Evolutionary conservation across 1,284 basidiomycete genomes (phyloP).

Genomic region (Heliocybe sulcata): DNA sequence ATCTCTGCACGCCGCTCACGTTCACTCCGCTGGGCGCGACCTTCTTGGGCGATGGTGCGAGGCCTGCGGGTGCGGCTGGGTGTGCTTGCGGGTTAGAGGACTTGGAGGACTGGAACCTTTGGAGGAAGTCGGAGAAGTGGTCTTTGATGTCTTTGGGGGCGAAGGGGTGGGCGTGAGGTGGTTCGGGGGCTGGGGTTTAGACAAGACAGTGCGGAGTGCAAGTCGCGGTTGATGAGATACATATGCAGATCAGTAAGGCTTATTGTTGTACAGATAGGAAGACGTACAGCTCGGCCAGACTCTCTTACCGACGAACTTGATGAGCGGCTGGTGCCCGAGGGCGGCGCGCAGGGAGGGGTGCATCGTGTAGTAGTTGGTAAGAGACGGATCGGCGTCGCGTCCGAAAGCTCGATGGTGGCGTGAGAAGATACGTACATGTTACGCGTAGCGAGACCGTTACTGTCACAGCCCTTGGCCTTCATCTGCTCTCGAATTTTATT

Average conservation of each 20-base stretch:
- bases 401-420: too few relatives aligned
- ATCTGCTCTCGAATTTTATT: too few relatives aligned
- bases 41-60: not conserved
- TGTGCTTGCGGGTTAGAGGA: slow-evolving; percentile 3
- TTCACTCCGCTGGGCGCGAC: slow-evolving; percentile 16
- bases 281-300: slow-evolving; percentile 48
- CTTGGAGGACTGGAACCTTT: slow-evolving; percentile 37
- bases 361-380: too few relatives aligned
- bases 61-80: not conserved
- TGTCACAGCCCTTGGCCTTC: too few relatives aligned
- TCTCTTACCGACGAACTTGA: slow-evolving; percentile 74
- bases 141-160: slow-evolving; percentile 67
- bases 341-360: slow-evolving; percentile 38
- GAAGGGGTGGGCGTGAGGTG: slow-evolving; percentile 67
- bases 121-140: slow-evolving; percentile 51
- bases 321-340: slow-evolving; percentile 58
- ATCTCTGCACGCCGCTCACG: slow-evolving; percentile 29
- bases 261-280: not conserved
- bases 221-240: slow-evolving; percentile 1
- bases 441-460: too few relatives aligned
- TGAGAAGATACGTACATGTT: too few relatives aligned
- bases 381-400: too few relatives aligned
- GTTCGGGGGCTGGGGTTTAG: slow-evolving; percentile 38
- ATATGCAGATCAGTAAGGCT: too few relatives aligned
- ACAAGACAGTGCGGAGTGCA: slow-evolving; percentile 6